phyloP scores from a whole-genome alignment of 257 asterid species.

The Solanum ossicruentum region DNA sequence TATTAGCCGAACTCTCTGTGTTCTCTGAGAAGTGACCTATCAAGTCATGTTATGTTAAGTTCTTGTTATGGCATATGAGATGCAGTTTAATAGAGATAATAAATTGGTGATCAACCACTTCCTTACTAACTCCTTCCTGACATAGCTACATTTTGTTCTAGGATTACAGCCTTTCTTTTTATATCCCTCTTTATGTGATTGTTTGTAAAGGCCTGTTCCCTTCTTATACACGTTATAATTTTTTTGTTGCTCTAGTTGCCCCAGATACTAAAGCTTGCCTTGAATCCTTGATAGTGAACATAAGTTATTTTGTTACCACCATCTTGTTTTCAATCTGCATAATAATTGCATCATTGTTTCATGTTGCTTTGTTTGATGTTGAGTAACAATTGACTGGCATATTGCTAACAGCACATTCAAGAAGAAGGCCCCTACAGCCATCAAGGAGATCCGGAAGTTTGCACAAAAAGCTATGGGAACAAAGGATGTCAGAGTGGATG shows the following conservation, averaged over 20 bases:
- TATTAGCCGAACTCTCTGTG: neutral
- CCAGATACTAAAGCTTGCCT: no score
- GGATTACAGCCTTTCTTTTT: neutral
- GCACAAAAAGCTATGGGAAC: slow-evolving; percentile 51
- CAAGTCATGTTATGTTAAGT: neutral
- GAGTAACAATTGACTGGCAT: neutral
- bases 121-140: neutral
- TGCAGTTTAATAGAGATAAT: neutral
- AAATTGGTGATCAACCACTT: neutral
- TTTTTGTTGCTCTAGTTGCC: no score
- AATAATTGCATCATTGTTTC: rapidly evolving
- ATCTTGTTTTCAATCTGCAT: no score
- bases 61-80: neutral
- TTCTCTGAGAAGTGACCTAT: neutral
- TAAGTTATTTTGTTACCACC: no score
- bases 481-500: slow-evolving; percentile 39
- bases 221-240: no score
- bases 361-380: neutral
- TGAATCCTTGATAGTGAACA: no score
- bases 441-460: slow-evolving; percentile 46
- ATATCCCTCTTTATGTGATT: neutral
- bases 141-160: neutral
- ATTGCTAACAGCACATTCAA: slow-evolving; percentile 30
- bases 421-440: slow-evolving; percentile 54
- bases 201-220: no score